phyloP scores from a whole-genome alignment of 1,139 yeast genomes.

The Candida frijolesensis region DNA sequence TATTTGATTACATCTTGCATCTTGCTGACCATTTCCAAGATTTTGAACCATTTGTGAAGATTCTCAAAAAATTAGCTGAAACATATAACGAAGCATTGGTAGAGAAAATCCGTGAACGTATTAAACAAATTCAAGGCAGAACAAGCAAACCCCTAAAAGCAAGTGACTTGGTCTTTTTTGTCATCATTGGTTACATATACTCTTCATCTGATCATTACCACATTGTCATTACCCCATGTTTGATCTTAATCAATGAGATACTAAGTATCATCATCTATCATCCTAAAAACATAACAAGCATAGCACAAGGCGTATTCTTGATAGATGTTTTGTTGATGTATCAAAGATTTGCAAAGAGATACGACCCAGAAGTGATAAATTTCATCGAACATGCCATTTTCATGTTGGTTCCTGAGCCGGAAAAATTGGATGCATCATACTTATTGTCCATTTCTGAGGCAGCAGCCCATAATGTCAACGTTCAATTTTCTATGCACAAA shows the following conservation, averaged over 20 bases:
- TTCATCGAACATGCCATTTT: constrained; percentile 59
- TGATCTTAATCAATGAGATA: constrained; percentile 71
- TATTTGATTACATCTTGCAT: constrained; percentile 64
- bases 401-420: constrained; percentile 48
- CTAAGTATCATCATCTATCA: constrained; percentile 36
- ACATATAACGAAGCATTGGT: constrained; percentile 67
- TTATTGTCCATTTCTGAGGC: constrained; percentile 7
- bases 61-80: constrained; percentile 63
- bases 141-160: constrained; percentile 36
- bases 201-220: constrained; percentile 97
- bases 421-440: constrained; percentile 16
- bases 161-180: constrained; percentile 67
- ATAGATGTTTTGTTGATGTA: constrained; percentile 66
- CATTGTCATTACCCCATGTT: constrained; percentile 82
- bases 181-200: constrained; percentile 72
- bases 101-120: constrained; percentile 36
- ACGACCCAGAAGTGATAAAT: constrained; percentile 72
- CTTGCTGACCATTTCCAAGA: constrained; percentile 29
- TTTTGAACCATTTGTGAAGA: constrained; percentile 47
- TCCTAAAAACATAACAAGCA: constrained; percentile 32
- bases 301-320: constrained; percentile 56
- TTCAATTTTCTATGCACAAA: constrained; percentile 9
- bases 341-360: constrained; percentile 79
- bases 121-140: constrained; percentile 50
- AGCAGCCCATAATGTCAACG: constrained; percentile 3